Evolutionary conservation across 495 filamentous ascomycete genomes (phyloP).

Genomic region (Tuber indicum): DNA sequence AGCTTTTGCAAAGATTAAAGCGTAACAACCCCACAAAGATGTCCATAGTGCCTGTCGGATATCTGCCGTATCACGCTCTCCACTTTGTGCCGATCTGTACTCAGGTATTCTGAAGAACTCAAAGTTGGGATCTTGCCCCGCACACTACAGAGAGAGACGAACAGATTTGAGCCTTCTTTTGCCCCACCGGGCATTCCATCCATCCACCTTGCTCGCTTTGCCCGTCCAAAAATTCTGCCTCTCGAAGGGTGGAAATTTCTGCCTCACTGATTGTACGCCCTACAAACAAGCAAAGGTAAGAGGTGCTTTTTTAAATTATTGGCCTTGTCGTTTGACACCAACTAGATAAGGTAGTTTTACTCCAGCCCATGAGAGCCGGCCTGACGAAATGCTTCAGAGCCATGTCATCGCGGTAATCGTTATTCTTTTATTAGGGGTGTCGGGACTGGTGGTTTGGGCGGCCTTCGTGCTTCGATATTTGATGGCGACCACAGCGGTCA

Average conservation of each 20-base stretch:
- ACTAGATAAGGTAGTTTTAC: slow-evolving; percentile 16
- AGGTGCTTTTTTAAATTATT: slow-evolving; percentile 19
- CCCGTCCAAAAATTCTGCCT: slow-evolving; percentile 9
- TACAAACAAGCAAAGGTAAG: slow-evolving; percentile 15
- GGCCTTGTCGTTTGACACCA: slow-evolving; percentile 13
- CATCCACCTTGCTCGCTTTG: slow-evolving; percentile 2
- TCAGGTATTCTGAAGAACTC: not conserved
- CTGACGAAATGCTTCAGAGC: slow-evolving; percentile 33
- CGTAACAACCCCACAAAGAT: slow-evolving; percentile 21
- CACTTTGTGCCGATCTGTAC: slow-evolving; percentile 14
- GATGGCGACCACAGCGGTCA: slow-evolving; percentile 12
- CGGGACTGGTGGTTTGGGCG: slow-evolving; percentile 24
- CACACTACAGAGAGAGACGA: not conserved
- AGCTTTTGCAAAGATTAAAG: slow-evolving; percentile 17
- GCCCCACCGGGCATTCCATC: not conserved
- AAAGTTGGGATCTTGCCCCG: not conserved
- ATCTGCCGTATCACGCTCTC: slow-evolving; percentile 21
- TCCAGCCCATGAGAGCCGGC: slow-evolving; percentile 28
- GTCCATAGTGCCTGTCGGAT: slow-evolving; percentile 15
- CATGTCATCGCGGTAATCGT: slow-evolving; percentile 38
- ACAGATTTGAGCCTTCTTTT: not conserved
- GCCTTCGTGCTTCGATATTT: slow-evolving; percentile 26
- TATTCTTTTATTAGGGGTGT: slow-evolving; percentile 32
- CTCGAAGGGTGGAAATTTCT: not conserved
- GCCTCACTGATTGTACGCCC: slow-evolving; percentile 2